phyloP scores from a whole-genome alignment of 208 protist genomes.

The Trypanosoma lewisi region DNA sequence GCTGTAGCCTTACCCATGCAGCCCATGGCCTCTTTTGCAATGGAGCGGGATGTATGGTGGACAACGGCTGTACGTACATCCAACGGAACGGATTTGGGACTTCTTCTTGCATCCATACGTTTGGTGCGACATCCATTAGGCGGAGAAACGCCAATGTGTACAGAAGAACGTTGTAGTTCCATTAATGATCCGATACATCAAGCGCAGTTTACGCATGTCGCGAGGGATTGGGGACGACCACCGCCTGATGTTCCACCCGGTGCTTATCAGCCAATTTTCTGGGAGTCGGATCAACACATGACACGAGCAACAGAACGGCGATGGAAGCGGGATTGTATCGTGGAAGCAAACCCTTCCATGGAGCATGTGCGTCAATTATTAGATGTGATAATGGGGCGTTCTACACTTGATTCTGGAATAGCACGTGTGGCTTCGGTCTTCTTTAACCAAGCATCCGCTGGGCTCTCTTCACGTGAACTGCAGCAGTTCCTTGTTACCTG shows the following conservation, averaged over 20 bases:
- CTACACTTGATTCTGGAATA: constrained; percentile 33
- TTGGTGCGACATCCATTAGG: constrained; percentile 53
- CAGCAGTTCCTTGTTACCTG: constrained; percentile 68
- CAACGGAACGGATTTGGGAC: constrained; percentile 55
- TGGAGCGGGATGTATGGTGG: constrained; percentile 81
- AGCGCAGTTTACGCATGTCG: constrained; percentile 63
- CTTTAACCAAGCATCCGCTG: constrained; percentile 32
- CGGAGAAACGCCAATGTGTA: constrained; percentile 43
- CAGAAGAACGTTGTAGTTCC: constrained; percentile 37
- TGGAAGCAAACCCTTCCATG: constrained; percentile 54
- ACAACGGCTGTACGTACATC: constrained; percentile 58
- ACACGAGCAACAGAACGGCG: constrained; percentile 51
- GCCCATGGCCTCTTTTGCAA: constrained; percentile 36
- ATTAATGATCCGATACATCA: constrained; percentile 86
- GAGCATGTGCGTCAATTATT: constrained; percentile 86
- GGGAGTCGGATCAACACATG: constrained; percentile 70
- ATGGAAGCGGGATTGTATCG: constrained; percentile 52
- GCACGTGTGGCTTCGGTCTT: constrained; percentile 45
- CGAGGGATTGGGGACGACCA: constrained; percentile 42
- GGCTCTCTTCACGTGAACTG: constrained; percentile 47
- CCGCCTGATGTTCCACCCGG: constrained; percentile 52
- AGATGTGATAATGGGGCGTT: constrained; percentile 73
- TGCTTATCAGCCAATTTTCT: constrained; percentile 74
- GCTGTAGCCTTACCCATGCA: constrained; percentile 58
- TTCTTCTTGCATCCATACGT: constrained; percentile 60